These are phyloP conservation scores for Fusarium sp. DNA, from an alignment of 2,329 filamentous ascomycete genomes.

Conservation along the genomic window DNA sequence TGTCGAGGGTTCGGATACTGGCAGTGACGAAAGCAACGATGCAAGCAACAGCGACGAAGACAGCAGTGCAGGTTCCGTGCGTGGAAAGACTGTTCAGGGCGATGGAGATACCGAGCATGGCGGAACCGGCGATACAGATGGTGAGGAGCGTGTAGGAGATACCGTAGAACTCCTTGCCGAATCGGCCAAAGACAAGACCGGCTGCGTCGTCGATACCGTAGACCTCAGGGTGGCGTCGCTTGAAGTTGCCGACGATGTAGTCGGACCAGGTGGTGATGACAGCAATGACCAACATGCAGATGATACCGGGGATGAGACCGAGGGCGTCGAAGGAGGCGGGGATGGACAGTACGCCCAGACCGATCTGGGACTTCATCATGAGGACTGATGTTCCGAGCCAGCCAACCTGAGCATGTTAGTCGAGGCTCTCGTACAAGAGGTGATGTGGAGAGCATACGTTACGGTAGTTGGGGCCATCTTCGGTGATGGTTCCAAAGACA, in stretches of 20 bases:
- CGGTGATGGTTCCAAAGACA: slow-evolving; percentile 50
- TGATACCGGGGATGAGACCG: slow-evolving; percentile 62
- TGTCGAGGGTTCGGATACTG: slow-evolving; percentile 50
- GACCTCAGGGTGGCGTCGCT: slow-evolving; percentile 63
- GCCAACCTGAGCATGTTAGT: slow-evolving; percentile 52
- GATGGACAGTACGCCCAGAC: slow-evolving; percentile 62
- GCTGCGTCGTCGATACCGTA: slow-evolving; percentile 68
- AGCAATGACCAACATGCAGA: slow-evolving; percentile 57
- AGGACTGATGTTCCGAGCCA: slow-evolving; percentile 60
- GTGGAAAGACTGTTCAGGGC: slow-evolving; percentile 55
- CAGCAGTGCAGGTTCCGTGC: slow-evolving; percentile 56
- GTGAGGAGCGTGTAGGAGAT: slow-evolving; percentile 53
- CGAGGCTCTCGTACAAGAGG: not conserved
- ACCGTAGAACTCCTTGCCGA: slow-evolving; percentile 59
- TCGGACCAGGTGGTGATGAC: slow-evolving; percentile 63
- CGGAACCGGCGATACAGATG: slow-evolving; percentile 40
- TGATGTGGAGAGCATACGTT: slow-evolving; percentile 38
- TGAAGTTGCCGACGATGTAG: slow-evolving; percentile 64
- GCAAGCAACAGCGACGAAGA: slow-evolving; percentile 56
- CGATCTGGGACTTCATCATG: slow-evolving; percentile 63
- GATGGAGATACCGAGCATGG: slow-evolving; percentile 53
- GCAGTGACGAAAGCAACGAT: slow-evolving; percentile 48
- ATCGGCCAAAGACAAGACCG: slow-evolving; percentile 60
- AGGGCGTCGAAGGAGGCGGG: slow-evolving; percentile 60
- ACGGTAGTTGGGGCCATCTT: slow-evolving; percentile 51